A percentile compares a stretch with the other conserved stretches of the same genome.
phyloP scores from a whole-genome alignment of 495 filamentous ascomycete genomes.

The Penicillium egyptiacum region DNA sequence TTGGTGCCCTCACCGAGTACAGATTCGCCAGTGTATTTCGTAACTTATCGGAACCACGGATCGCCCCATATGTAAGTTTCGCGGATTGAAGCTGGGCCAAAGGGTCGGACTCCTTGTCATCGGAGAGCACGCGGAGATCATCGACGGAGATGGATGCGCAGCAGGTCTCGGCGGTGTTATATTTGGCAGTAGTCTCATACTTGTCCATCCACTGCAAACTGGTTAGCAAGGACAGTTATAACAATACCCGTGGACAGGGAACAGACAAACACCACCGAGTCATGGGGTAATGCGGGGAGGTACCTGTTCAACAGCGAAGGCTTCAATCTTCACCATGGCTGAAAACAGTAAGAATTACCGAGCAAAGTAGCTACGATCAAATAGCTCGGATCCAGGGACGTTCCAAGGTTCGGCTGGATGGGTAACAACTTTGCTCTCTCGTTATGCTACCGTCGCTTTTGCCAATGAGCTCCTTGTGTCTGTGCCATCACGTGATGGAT shows the following conservation, averaged over 20 bases:
- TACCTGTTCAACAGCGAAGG: slow-evolving; percentile 79
- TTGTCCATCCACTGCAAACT: slow-evolving; percentile 81
- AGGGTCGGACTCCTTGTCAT: slow-evolving; percentile 48
- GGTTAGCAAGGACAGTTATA: slow-evolving; percentile 7
- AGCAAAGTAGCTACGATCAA: not conserved
- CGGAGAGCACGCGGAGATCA: slow-evolving; percentile 61
- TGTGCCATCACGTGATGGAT: not conserved
- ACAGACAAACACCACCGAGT: slow-evolving; percentile 1
- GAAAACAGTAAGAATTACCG: not conserved
- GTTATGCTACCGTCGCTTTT: not conserved
- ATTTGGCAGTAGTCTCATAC: slow-evolving; percentile 69
- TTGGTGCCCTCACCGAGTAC: slow-evolving; percentile 57
- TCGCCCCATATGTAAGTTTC: slow-evolving; percentile 68
- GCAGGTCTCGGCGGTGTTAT: slow-evolving; percentile 89
- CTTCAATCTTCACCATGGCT: slow-evolving; percentile 65
- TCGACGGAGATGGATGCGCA: slow-evolving; percentile 76
- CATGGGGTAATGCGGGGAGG: slow-evolving; percentile 24
- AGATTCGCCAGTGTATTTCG: slow-evolving; percentile 62
- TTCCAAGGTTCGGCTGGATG: not conserved
- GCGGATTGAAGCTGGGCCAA: slow-evolving; percentile 41
- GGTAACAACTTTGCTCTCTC: not conserved
- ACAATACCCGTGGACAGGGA: not conserved
- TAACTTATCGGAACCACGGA: slow-evolving; percentile 65
- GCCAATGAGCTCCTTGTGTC: not conserved
- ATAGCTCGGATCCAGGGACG: not conserved